These are phyloP conservation scores for Quercus glauca DNA, from an alignment of 306 rosid genomes.

Conservation along the genomic window DNA sequence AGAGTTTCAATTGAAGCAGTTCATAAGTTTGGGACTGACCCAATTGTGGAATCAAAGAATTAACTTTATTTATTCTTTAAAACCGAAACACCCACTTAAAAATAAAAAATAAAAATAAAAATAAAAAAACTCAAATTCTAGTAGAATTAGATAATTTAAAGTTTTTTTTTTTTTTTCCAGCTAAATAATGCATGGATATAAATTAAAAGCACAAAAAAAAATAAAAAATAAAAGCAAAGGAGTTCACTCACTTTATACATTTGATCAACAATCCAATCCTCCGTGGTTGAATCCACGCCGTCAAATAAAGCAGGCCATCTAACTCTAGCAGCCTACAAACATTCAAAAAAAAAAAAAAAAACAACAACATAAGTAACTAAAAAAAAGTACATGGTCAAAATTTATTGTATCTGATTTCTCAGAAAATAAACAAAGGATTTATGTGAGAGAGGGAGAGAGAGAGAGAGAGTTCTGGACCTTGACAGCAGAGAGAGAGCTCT, in stretches of 20 bases:
- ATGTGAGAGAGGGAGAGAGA: neutral
- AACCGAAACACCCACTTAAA: no score
- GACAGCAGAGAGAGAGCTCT: slow-evolving; percentile 82
- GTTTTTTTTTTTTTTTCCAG: neutral
- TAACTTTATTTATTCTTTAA: no score
- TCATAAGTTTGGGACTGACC: no score
- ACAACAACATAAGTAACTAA: neutral
- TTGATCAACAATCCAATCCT: slow-evolving; percentile 76
- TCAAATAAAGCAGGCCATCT: slow-evolving; percentile 76
- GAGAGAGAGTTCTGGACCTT: slow-evolving; percentile 40
- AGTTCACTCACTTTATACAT: slow-evolving; percentile 71
- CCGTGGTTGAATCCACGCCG: slow-evolving; percentile 54
- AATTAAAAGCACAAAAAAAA: neutral
- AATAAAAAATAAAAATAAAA: no score
- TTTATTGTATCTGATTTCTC: neutral
- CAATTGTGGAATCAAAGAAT: no score
- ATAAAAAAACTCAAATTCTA: neutral
- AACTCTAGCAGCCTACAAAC: slow-evolving; percentile 74
- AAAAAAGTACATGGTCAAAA: neutral
- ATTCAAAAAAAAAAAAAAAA: neutral
- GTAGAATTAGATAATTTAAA: neutral
- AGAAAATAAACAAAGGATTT: slow-evolving; percentile 7
- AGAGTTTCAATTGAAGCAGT: no score
- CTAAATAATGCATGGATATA: neutral
- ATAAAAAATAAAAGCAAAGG: slow-evolving; percentile 1